These are phyloP conservation scores for Cyclotella baltica DNA, from an alignment of 108 stramenopile species.

Conservation along the genomic window DNA sequence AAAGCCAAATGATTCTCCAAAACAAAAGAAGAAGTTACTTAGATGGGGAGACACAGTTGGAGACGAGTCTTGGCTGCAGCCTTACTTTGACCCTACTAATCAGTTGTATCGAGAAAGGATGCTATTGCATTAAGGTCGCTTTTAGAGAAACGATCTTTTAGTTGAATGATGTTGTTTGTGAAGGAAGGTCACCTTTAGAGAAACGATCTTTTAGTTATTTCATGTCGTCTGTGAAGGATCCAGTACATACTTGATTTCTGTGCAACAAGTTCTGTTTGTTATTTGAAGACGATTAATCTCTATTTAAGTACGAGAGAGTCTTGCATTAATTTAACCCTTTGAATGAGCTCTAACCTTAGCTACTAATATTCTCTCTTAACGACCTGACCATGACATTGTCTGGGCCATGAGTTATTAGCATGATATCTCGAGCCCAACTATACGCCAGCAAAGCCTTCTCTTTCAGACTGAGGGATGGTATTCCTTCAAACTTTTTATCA, in stretches of 20 bases:
- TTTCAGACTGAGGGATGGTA: not conserved
- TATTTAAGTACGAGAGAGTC: no score
- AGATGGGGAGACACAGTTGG: conserved; percentile 29
- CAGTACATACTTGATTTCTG: no score
- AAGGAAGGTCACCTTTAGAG: not conserved
- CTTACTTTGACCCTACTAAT: conserved; percentile 46
- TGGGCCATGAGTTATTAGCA: conserved; percentile 33
- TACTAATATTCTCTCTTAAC: conserved; percentile 12
- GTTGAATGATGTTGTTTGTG: not conserved
- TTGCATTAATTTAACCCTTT: not conserved
- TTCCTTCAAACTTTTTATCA: not conserved
- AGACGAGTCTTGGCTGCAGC: conserved; percentile 50
- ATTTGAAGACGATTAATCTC: no score
- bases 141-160: not conserved
- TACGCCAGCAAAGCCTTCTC: conserved; percentile 33
- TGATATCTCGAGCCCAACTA: conserved; percentile 32
- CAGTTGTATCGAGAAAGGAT: conserved; percentile 47
- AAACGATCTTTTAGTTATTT: not conserved
- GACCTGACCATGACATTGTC: conserved; percentile 23
- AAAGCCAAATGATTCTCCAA: conserved; percentile 1
- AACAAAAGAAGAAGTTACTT: not conserved
- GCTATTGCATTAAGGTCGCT: conserved; percentile 21
- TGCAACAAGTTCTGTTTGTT: no score
- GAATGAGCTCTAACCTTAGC: not conserved
- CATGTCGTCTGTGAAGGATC: not conserved